Evolutionary conservation across 495 filamentous ascomycete species (phyloP).

Genomic region (Hypoxylon crocopeplum): DNA sequence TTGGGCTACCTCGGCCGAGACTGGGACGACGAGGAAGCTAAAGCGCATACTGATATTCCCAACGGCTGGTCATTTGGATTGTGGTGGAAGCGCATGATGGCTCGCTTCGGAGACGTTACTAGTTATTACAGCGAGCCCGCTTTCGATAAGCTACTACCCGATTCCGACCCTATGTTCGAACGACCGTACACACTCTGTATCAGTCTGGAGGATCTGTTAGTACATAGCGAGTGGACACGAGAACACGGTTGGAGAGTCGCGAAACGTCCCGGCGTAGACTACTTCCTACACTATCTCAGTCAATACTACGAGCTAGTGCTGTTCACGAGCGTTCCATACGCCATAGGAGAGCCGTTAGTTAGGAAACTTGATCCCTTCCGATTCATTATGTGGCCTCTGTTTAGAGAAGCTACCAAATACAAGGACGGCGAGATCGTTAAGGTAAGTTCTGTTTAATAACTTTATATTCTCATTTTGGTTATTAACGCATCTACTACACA

Average conservation of each 20-base stretch:
- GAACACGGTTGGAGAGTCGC: slow-evolving; percentile 96
- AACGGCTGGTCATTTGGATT: slow-evolving; percentile 65
- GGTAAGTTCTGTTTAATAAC: slow-evolving; percentile 58
- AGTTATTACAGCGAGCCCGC: slow-evolving; percentile 96
- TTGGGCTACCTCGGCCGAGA: slow-evolving; percentile 76
- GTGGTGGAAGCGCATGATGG: slow-evolving; percentile 79
- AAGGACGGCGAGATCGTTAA: slow-evolving; percentile 96
- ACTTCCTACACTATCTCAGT: slow-evolving; percentile 93
- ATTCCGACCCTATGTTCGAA: slow-evolving; percentile 79
- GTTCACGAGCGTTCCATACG: slow-evolving; percentile 85
- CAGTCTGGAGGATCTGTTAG: slow-evolving; percentile 89
- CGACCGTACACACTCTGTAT: slow-evolving; percentile 93
- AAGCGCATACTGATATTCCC: slow-evolving; percentile 71
- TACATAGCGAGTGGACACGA: slow-evolving; percentile 91
- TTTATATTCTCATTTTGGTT: not conserved
- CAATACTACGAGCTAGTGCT: slow-evolving; percentile 98
- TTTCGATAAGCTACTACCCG: slow-evolving; percentile 91
- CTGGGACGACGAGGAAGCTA: slow-evolving; percentile 77
- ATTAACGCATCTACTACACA: slow-evolving; percentile 43
- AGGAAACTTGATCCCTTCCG: slow-evolving; percentile 95
- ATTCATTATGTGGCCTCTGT: slow-evolving; percentile 94
- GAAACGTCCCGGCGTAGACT: slow-evolving; percentile 94
- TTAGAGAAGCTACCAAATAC: slow-evolving; percentile 93
- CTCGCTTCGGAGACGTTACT: slow-evolving; percentile 73
- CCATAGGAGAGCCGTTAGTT: slow-evolving; percentile 83